Evolutionary conservation across 169 alveolate species (phyloP), one percentile per base, ranked within the genome.

Genomic region (Cryptosporidium ubiquitum): DNA sequence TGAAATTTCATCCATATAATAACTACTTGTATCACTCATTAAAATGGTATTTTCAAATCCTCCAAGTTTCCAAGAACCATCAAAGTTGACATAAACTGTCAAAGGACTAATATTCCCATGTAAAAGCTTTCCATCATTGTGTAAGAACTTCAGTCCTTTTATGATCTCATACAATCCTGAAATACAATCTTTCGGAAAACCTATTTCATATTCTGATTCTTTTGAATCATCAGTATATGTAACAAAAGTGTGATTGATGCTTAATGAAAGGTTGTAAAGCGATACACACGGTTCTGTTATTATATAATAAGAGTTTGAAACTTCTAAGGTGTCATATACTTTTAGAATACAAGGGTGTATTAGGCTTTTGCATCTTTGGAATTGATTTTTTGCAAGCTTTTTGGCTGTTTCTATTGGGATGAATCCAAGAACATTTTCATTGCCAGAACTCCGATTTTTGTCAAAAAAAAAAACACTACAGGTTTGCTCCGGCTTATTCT

Each of bases 381-480:
- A 79, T 40, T 79, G 89, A 51, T 58, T 79, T 79, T 79, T 79
- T 39, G 75, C 89, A n/a, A 79, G 58, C 26, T 64, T 79, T 61
- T 37, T 61, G 10, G 75, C 64, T 9, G 44, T 44, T 42, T 79
- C 89, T 10, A 26, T 18, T 18, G 73, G 31, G 16, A 79, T 37
- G 26, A 79, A 79, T 47, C 89, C 68, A 26, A 74, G 70, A 57
- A 39, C n/a, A 33, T 64, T 31, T 26, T 66, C 89, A 37, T 20
- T 6, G 20, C 3, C 40, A 18, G 89, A 26, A 23, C 18, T 60
- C 16, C 37, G 58, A 14, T 75, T 58, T 26, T 79, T 79, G 12
- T 79, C 89, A 79, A 61, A 79, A 57, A 79, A 66, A 64, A 79
- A 79, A 60, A 79, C 61, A 64, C 89, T 79, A 31, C 89, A 79